Conservation (phyloP, 1,284 basidiomycete genomes). For the Tylopilus orsonianus region DNA sequence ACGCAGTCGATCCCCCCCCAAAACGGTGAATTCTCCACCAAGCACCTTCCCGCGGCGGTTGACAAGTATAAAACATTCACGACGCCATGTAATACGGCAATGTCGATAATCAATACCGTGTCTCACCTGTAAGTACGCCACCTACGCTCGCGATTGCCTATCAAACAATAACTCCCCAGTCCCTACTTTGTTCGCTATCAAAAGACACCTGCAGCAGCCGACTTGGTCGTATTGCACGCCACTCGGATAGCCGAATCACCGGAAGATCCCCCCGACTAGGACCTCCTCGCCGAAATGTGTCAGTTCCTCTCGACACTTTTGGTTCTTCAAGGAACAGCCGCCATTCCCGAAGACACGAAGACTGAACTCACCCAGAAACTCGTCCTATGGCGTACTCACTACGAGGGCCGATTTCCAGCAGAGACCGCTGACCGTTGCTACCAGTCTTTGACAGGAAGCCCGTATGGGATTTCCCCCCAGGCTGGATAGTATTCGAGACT, state of each 20-base stretch:
- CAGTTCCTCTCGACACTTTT: conserved; percentile 43
- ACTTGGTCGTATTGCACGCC: conserved; percentile 37
- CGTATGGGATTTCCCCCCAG: conserved; percentile 20
- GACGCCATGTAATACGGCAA: conserved; percentile 26
- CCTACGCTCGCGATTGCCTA: background rate
- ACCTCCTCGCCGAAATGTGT: conserved; percentile 36
- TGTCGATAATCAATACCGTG: conserved; percentile 36
- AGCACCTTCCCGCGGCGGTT: conserved; percentile 36
- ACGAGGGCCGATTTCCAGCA: conserved; percentile 23
- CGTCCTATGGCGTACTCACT: conserved; percentile 31
- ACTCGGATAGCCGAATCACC: conserved; percentile 33
- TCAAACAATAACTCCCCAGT: conserved; percentile 17
- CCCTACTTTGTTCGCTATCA: conserved; percentile 43
- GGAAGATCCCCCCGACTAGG: conserved; percentile 11
- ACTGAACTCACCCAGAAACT: conserved; percentile 33
- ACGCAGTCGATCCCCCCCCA: background rate
- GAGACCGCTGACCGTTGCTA: conserved; percentile 35
- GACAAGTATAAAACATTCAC: conserved; percentile 30
- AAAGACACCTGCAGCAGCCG: conserved; percentile 30
- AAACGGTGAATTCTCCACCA: conserved; percentile 40
- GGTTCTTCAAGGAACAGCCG: conserved; percentile 36
- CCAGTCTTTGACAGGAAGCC: conserved; percentile 29
- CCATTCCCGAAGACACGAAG: conserved; percentile 33
- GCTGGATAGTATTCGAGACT: background rate
- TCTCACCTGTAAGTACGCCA: conserved; percentile 30